Conservation (phyloP, 805 yeast genomes). For the Candida vartiovaarae region DNA sequence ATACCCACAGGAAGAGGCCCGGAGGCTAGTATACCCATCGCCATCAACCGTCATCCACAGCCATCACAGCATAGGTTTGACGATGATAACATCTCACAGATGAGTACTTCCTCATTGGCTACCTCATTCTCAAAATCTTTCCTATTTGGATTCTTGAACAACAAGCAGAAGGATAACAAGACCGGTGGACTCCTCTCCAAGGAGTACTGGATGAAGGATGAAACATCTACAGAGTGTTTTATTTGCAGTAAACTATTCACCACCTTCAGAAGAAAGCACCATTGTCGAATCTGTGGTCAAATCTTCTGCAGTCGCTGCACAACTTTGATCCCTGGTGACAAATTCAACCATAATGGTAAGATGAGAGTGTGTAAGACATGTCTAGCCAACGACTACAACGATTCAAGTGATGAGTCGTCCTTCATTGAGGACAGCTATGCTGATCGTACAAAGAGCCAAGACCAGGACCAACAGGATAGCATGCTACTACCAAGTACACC, state of each 20-base stretch:
- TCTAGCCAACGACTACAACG: constrained; percentile 59
- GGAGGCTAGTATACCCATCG: constrained; percentile 14
- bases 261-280: constrained; percentile 87
- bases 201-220: constrained; percentile 96
- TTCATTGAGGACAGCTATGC: constrained; percentile 28
- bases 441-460: constrained; percentile 16
- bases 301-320: constrained; percentile 87
- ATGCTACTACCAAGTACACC: constrained; percentile 13
- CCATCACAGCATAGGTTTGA: constrained; percentile 22
- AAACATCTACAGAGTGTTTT: constrained; percentile 82
- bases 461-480: constrained; percentile 17
- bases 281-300: constrained; percentile 94
- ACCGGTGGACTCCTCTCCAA: constrained; percentile 31
- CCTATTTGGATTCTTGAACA: constrained; percentile 34
- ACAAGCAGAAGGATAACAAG: constrained; percentile 21
- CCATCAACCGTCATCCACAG: constrained; percentile 12
- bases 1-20: constrained; percentile 9
- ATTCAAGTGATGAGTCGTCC: constrained; percentile 61
- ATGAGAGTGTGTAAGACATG: constrained; percentile 77
- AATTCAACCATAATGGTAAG: constrained; percentile 57
- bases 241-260: constrained; percentile 74
- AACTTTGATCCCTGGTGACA: constrained; percentile 56
- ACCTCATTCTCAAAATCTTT: constrained; percentile 36
- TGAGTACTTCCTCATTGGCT: constrained; percentile 35
- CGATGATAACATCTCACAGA: constrained; percentile 28